phyloP scores from a whole-genome alignment of 805 yeast genomes.

The Ogataea naganishii region DNA sequence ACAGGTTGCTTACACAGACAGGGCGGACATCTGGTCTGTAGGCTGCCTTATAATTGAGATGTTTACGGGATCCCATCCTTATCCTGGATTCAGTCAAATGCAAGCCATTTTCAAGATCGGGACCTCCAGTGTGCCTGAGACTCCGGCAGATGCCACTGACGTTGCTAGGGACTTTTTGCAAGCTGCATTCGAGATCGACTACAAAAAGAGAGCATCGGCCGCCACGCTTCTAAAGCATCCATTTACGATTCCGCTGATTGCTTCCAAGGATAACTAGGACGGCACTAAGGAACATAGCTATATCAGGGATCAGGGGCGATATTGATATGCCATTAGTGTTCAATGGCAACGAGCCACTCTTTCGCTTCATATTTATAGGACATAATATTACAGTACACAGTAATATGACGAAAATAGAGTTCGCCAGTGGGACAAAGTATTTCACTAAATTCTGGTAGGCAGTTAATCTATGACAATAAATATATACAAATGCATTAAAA shows the following conservation, averaged over 20 bases:
- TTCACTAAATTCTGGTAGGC: too few relatives aligned
- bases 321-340: too few relatives aligned
- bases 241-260: constrained; percentile 43
- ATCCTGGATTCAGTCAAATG: constrained; percentile 91
- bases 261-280: constrained; percentile 24
- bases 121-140: constrained; percentile 68
- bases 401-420: too few relatives aligned
- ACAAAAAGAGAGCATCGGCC: constrained; percentile 66
- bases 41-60: constrained; percentile 92
- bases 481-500: too few relatives aligned
- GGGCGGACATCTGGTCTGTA: constrained; percentile 96
- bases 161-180: constrained; percentile 60
- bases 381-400: too few relatives aligned
- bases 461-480: too few relatives aligned
- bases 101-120: constrained; percentile 96
- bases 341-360: too few relatives aligned
- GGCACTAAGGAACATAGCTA: too few relatives aligned
- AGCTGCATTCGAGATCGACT: constrained; percentile 68
- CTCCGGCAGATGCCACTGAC: constrained; percentile 65
- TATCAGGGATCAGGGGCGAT: too few relatives aligned
- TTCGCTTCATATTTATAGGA: too few relatives aligned
- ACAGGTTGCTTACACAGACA: constrained; percentile 82
- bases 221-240: constrained; percentile 54
- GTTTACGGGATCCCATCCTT: constrained; percentile 95
- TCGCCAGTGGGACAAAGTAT: too few relatives aligned